A percentile compares a stretch with the other conserved stretches of the same genome.
These are phyloP conservation scores for Plantago coronopus DNA, from an alignment of 305 asterid genomes.

Conservation along the genomic window DNA sequence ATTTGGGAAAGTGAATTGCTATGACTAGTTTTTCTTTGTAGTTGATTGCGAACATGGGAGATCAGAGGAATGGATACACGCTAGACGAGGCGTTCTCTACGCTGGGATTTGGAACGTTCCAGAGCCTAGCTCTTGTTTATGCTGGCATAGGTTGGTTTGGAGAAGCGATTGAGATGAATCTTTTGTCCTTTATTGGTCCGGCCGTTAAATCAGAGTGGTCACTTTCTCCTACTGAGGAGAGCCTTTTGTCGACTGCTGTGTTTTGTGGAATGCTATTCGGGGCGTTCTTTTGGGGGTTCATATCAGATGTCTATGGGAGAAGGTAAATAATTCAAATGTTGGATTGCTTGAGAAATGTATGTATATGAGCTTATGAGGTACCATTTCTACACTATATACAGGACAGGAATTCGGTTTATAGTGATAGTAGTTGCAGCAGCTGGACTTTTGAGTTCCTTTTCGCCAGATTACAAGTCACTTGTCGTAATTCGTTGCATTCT, in stretches of 20 bases:
- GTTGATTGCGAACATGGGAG: slow-evolving; percentile 24
- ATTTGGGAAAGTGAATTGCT: not conserved
- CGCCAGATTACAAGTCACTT: slow-evolving; percentile 39
- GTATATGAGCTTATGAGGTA: not conserved
- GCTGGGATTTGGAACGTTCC: slow-evolving; percentile 53
- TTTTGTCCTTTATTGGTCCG: slow-evolving; percentile 62
- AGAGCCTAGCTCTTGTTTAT: slow-evolving; percentile 41
- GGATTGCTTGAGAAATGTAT: not conserved
- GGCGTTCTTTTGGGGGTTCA: slow-evolving; percentile 53
- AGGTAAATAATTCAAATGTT: slow-evolving; percentile 26
- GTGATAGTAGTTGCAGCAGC: slow-evolving; percentile 25
- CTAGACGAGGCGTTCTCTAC: slow-evolving; percentile 54
- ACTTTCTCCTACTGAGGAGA: slow-evolving; percentile 58
- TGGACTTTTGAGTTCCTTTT: slow-evolving; percentile 41
- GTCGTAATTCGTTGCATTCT: slow-evolving; percentile 36
- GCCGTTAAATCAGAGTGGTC: slow-evolving; percentile 49
- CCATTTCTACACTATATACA: not conserved
- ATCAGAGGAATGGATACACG: slow-evolving; percentile 30
- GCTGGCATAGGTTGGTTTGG: slow-evolving; percentile 55
- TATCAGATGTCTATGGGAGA: slow-evolving; percentile 60
- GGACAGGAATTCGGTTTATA: slow-evolving; percentile 26
- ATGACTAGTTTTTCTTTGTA: not conserved
- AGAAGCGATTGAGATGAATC: slow-evolving; percentile 60
- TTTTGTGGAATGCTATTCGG: slow-evolving; percentile 70
- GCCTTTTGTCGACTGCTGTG: slow-evolving; percentile 49